phyloP scores from a whole-genome alignment of 1,284 basidiomycete species.

The Marasmius sp. region DNA sequence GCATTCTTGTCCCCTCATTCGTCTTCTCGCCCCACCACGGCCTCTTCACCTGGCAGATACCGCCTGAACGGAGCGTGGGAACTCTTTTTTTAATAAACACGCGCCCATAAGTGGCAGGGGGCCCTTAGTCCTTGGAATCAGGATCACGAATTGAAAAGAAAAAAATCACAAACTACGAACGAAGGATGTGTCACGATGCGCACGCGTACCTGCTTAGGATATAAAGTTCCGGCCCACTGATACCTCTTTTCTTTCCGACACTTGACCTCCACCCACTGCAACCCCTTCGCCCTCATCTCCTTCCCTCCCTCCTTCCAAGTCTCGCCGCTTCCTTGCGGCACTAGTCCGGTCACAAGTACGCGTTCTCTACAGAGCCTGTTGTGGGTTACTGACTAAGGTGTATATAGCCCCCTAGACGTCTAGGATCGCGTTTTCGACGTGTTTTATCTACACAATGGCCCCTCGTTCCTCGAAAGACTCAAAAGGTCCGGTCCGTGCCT shows the following conservation, averaged over 20 bases:
- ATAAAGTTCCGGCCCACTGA: not conserved
- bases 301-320: not conserved
- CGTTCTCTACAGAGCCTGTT: not conserved
- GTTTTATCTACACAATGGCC: not conserved
- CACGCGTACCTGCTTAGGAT: not conserved
- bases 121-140: constrained; percentile 11
- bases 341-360: not conserved
- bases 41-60: not conserved
- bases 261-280: constrained; percentile 30
- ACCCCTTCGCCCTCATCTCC: constrained; percentile 13
- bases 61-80: too few species aligned
- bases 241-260: not conserved
- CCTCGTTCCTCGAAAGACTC: not conserved
- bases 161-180: not conserved
- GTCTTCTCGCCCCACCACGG: not conserved
- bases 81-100: constrained; percentile 25
- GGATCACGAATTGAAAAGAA: not conserved
- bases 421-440: not conserved
- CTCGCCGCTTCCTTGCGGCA: not conserved
- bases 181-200: not conserved
- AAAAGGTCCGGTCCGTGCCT: constrained; percentile 10
- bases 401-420: not conserved
- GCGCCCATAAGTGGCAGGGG: constrained; percentile 39
- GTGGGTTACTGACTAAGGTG: not conserved
- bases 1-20: not conserved